Evolutionary conservation across 2,329 filamentous ascomycete genomes (phyloP), one percentile per base, ranked within the genome.

Genomic region (Epichloe uncinata): DNA sequence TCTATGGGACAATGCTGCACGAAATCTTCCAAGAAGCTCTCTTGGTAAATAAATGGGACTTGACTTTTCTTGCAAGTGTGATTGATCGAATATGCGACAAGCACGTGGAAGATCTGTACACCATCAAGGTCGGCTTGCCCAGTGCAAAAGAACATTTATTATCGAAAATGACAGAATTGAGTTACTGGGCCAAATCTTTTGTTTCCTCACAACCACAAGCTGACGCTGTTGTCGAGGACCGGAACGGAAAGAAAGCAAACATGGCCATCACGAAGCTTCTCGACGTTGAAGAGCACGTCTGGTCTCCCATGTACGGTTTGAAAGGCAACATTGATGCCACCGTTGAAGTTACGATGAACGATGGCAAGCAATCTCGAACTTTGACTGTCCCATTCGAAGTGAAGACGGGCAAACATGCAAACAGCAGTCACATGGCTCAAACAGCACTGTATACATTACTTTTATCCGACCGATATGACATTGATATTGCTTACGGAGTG

Each of bases 251-350:
- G 48, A 84, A 82, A 56, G 79, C 84, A 11, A 84, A 77, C 51
- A 83, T 97, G 77, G 89, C 86, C 57, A 82, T 98, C 57, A 94
- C 84, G 60, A 98, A 97, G 63, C 73, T 98, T 30, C 82, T 98
- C 13, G 93, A 97, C 62, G 87, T 98, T 9, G 93, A 98, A 64
- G 93, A 98, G 65, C 93, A 97, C 62, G 82, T 98, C 30, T 98
- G 93, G 93, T 97, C 91, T 6, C 93, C 93, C 0, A 91, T 89
- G 80, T 98, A 95, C 63, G 93, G 93, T 0, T 73, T 98, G 15
- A 98, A 98, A 65, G 93, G 93, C 33, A 98, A 97, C 58, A 93
- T 98, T 52, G 93, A 98, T 68, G 93, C 93, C 30, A 97, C 93
- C 0, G 86, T 98, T 1, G 87, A 98, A 68, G 85, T 93, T 15